Percentiles rank a stretch among this genome's conserved stretches.
Conservation (phyloP, 2,329 filamentous ascomycete genomes). For the Colletotrichum coccodes region DNA sequence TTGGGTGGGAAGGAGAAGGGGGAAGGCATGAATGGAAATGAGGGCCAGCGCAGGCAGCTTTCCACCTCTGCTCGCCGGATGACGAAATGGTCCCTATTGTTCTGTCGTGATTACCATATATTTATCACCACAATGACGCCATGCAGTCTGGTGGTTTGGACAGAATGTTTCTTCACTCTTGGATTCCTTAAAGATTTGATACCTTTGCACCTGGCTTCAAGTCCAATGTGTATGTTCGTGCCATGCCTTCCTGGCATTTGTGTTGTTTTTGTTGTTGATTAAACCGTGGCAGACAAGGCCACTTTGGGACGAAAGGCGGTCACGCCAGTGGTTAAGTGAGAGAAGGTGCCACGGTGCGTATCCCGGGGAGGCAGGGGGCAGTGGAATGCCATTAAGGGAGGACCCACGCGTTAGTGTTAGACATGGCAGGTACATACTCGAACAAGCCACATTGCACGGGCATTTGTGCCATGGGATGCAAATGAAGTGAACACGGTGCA, state of each 20-base stretch:
- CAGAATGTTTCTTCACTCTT: too few relatives aligned
- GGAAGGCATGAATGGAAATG: conserved; percentile 21
- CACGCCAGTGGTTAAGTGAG: neutral
- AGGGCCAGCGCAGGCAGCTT: neutral
- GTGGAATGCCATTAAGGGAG: conserved; percentile 5
- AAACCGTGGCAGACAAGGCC: neutral
- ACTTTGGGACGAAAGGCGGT: conserved; percentile 23
- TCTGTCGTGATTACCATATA: conserved; percentile 18
- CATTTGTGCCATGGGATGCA: conserved; percentile 8
- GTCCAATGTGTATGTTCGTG: too few relatives aligned
- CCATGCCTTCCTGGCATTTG: too few relatives aligned
- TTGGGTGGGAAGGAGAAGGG: conserved; percentile 5
- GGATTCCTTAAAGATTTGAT: too few relatives aligned
- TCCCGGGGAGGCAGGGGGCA: conserved; percentile 7
- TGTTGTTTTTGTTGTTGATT: too few relatives aligned
- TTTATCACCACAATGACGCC: conserved; percentile 4
- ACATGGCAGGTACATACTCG: conserved; percentile 27
- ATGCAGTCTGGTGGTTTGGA: neutral
- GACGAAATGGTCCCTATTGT: conserved; percentile 19
- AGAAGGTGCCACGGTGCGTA: conserved; percentile 4
- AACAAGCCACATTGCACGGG: conserved; percentile 29
- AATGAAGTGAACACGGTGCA: conserved; percentile 13
- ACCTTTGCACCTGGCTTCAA: too few relatives aligned
- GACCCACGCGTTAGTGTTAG: conserved; percentile 29
- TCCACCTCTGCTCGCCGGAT: conserved; percentile 11